A percentile compares a stretch with the other conserved stretches of the same genome.
Conservation (phyloP, 129 eudicot species). For the Centella asiatica region DNA sequence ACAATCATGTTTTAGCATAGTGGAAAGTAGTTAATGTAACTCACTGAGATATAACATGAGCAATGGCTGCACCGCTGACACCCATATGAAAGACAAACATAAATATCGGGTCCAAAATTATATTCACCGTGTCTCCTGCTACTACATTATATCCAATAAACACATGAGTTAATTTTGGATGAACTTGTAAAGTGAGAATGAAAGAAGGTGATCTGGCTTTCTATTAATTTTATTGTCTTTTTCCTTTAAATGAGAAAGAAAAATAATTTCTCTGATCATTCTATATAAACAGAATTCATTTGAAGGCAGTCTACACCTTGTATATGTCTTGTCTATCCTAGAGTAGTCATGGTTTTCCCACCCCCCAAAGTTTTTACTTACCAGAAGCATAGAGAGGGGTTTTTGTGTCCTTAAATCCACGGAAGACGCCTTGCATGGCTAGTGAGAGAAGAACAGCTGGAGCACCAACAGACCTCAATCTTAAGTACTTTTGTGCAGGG, state of each 20-base stretch:
- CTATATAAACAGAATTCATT: too few species aligned
- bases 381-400: conserved; percentile 72
- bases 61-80: conserved; percentile 64
- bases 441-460: conserved; percentile 86
- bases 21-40: conserved; percentile 9
- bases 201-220: too few species aligned
- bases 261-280: too few species aligned
- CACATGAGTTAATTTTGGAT: background rate
- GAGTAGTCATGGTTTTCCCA: background rate
- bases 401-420: conserved; percentile 80
- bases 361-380: conserved; percentile 10
- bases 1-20: background rate
- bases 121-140: conserved; percentile 71
- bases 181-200: background rate
- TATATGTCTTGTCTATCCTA: too few species aligned
- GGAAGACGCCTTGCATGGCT: conserved; percentile 90
- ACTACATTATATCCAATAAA: conserved; percentile 23
- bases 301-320: too few species aligned
- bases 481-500: conserved; percentile 64
- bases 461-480: conserved; percentile 73
- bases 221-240: too few species aligned
- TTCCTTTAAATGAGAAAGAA: too few species aligned
- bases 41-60: conserved; percentile 65
- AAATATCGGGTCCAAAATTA: conserved; percentile 63
- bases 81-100: conserved; percentile 48